Evolutionary conservation across 2,329 filamentous ascomycete genomes (phyloP).

Genomic region (Esteya vermicola): DNA sequence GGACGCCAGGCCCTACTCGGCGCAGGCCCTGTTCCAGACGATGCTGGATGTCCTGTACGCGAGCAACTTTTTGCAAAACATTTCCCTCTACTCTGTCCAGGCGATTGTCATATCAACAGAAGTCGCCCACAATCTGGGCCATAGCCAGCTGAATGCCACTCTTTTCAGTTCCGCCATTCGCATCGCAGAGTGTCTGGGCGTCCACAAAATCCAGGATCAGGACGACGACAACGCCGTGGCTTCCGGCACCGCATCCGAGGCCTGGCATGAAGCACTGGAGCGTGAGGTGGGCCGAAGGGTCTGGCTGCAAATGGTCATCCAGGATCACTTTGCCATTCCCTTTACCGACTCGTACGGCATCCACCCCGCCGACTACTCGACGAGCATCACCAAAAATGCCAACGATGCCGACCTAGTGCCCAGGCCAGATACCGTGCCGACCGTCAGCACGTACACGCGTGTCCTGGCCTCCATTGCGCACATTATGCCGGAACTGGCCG

Average conservation of each 20-base stretch:
- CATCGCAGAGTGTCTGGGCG: slow-evolving; percentile 15
- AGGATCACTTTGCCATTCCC: slow-evolving; percentile 20
- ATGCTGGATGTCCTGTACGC: slow-evolving; percentile 20
- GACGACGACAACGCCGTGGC: background rate
- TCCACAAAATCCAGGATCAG: slow-evolving; percentile 10
- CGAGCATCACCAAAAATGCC: slow-evolving; percentile 17
- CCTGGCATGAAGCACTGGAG: slow-evolving; percentile 9
- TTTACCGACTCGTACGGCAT: slow-evolving; percentile 23
- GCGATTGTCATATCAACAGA: slow-evolving; percentile 22
- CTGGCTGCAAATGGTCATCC: slow-evolving; percentile 23
- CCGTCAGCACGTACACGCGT: slow-evolving; percentile 13
- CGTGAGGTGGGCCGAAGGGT: slow-evolving; percentile 20
- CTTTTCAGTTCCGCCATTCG: slow-evolving; percentile 20
- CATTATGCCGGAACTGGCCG: slow-evolving; percentile 17
- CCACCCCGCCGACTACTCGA: slow-evolving; percentile 18
- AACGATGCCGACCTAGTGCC: slow-evolving; percentile 15
- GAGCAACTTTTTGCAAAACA: slow-evolving; percentile 17
- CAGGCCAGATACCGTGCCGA: slow-evolving; percentile 6
- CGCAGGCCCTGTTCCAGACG: slow-evolving; percentile 13
- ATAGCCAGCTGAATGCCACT: slow-evolving; percentile 17
- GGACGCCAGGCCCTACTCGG: slow-evolving; percentile 1
- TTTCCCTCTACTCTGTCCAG: slow-evolving; percentile 18
- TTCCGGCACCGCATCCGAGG: background rate
- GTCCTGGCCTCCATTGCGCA: slow-evolving; percentile 16
- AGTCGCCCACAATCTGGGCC: slow-evolving; percentile 21